Evolutionary conservation across 768 basidiomycete species (phyloP), one percentile per base, ranked within the genome.

Genomic region (Sutorius australiensis): DNA sequence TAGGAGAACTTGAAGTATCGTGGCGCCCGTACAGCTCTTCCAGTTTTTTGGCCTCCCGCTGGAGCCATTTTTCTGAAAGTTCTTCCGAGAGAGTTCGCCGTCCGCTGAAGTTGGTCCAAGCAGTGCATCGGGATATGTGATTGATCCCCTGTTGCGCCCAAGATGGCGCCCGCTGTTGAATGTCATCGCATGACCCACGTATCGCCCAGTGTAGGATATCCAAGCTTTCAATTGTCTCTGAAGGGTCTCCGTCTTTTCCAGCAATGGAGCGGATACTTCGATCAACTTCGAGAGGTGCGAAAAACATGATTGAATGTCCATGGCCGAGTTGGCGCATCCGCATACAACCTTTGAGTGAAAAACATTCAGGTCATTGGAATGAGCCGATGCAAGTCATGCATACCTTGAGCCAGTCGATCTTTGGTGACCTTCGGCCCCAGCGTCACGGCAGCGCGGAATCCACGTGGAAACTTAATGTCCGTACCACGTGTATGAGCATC

Each of bases 251-350:
- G 17, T 24, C 30, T 16, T 65, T 69, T 16, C 27, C 28, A 24
- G 55, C 52, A 6, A 66, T 51, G 5, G 53, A 40, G n/a, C 73
- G 72, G 48, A 80, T 76, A 1, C 54, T 46, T 10, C 57, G 56
- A 47, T 75, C 72, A 5, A 78, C 66, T 41, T 78, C 77, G 0
- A 61, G 58, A 7, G 79, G 72, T 10, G 75, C 78, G 42, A 77
- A 75, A 57, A 80, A 79, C 50, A 75, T 63, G n/a, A 80, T 59
- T 2, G 78, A 75, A 49, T 80, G 79, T 0, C 74, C 75, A 10
- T 65, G 59, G 12, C 80, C 80, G 1, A 80, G 68, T 57, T 73
- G 70, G 3, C 80, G 70, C 79, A 80, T 78, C 12, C 79, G 68
- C 79, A 80, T 80, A 49, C 79, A 80, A 3, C 78, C 79, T 80